These are phyloP conservation scores for Tetrahymena borealis DNA, from an alignment of 73 alveolate species.

Conservation along the genomic window DNA sequence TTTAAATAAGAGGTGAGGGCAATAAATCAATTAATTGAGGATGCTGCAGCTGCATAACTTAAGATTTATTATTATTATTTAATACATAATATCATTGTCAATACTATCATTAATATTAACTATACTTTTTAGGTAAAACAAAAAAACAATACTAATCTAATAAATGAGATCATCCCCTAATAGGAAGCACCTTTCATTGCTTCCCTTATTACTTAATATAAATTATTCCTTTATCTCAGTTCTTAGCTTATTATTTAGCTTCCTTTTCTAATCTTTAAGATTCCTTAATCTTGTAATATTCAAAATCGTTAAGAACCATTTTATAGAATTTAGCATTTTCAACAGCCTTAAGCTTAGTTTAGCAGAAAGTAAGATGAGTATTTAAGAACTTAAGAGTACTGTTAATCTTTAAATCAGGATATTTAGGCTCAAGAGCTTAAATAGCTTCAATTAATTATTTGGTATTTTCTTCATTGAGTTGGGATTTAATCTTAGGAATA, in stretches of 20 bases:
- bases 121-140: no score
- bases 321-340: not conserved
- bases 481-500: not conserved
- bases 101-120: no score
- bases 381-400: not conserved
- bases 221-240: no score
- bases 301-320: not conserved
- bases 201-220: no score
- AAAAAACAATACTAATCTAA: no score
- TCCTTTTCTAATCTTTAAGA: not conserved
- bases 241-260: not conserved
- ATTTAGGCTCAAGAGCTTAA: not conserved
- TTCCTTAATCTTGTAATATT: not conserved
- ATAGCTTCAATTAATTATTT: not conserved
- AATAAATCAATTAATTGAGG: no score
- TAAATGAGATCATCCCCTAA: no score
- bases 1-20: no score
- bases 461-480: not conserved
- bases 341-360: not conserved
- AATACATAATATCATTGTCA: no score
- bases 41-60: no score
- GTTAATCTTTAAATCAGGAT: not conserved
- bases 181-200: no score
- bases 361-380: not conserved
- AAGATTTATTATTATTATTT: no score